Conservation (phyloP, 495 filamentous ascomycete genomes). For the Tuber indicum region DNA sequence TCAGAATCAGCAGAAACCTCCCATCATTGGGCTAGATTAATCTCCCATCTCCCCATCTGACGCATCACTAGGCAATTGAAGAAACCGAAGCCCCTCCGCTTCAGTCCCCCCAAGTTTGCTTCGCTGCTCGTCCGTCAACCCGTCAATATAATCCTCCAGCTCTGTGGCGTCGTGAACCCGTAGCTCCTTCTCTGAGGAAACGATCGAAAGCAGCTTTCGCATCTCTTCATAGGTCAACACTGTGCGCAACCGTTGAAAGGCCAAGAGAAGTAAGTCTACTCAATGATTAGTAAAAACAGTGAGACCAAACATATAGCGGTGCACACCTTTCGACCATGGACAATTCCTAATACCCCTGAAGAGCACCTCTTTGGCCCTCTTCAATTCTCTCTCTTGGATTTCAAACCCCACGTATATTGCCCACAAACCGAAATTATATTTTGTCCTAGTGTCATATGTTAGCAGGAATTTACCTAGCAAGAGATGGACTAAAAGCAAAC, state of each 20-base stretch:
- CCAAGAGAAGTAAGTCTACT: constrained; percentile 34
- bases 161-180: constrained; percentile 39
- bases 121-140: constrained; percentile 11
- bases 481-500: constrained; percentile 8
- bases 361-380: constrained; percentile 55
- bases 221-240: constrained; percentile 30
- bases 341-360: constrained; percentile 65
- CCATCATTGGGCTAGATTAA: not conserved
- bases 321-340: constrained; percentile 68
- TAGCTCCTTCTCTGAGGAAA: constrained; percentile 39
- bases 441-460: constrained; percentile 22
- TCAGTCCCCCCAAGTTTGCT: constrained; percentile 6
- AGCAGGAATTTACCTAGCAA: not conserved
- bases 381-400: constrained; percentile 42
- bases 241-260: constrained; percentile 25
- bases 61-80: constrained; percentile 26
- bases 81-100: constrained; percentile 2
- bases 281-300: constrained; percentile 11
- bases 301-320: constrained; percentile 24
- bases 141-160: constrained; percentile 33
- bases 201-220: constrained; percentile 34
- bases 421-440: constrained; percentile 55
- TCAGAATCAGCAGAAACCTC: not conserved
- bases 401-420: constrained; percentile 54
- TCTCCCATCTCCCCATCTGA: constrained; percentile 33